phyloP scores from a whole-genome alignment of 768 basidiomycete genomes.

The Hericium rajendrae region DNA sequence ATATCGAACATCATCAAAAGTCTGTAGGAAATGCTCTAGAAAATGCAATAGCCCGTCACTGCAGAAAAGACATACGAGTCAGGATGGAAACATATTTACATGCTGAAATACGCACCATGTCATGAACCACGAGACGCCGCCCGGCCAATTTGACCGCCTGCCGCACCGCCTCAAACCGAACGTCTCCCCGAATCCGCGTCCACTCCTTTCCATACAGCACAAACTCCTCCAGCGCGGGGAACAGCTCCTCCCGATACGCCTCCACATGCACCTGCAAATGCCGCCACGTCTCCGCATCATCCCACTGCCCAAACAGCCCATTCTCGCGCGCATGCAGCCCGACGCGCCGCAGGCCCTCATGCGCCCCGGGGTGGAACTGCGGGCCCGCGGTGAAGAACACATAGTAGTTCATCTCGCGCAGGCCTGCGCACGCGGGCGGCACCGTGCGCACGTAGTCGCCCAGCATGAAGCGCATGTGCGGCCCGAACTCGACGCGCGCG shows the following conservation, averaged over 20 bases:
- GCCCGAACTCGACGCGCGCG: conserved; percentile 3
- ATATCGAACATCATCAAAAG: not conserved
- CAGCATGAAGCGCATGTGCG: not conserved
- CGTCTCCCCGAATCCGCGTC: not conserved
- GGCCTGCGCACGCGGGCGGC: conserved; percentile 2
- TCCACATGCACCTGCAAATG: not conserved
- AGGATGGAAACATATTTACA: not conserved
- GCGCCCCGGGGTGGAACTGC: not conserved
- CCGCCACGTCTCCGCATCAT: not conserved
- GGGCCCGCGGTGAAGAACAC: not conserved
- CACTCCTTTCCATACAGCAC: not conserved
- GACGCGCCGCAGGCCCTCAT: conserved; percentile 1
- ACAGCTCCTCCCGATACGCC: not conserved
- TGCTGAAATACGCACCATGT: not conserved
- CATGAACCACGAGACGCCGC: not conserved
- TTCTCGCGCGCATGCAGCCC: not conserved
- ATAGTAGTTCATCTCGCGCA: conserved; percentile 7
- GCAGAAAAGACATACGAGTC: not conserved
- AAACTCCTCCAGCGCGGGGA: not conserved
- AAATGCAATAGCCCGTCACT: not conserved
- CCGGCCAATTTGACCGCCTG: not conserved
- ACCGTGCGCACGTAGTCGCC: not conserved
- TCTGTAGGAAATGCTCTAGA: not conserved
- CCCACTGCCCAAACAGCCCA: not conserved
- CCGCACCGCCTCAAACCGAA: not conserved